Base-by-base conservation (phyloP, 305 asterid species). In the Fraxinus greggii region DNA sequence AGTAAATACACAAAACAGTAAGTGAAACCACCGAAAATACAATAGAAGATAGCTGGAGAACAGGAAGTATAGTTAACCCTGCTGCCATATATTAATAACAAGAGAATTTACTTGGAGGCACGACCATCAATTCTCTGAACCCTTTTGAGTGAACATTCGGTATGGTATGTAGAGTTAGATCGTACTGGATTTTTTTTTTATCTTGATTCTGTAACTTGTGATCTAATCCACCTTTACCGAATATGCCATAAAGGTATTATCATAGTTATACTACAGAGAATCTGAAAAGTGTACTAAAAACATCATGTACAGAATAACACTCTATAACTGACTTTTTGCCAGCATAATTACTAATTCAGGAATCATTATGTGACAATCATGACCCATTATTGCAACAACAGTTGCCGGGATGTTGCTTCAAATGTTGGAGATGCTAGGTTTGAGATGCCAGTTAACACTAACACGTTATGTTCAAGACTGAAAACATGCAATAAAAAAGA, bases 401-500 rank as follows among this genome's bases (percentile, higher is more conserved):
- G 69, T 21, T n/a, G 69, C 69, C 12, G 2, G 69, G 29, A n/a
- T 7, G 51, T 79, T 26, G 77, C 23, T 69, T 79, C 51, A 15
- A 73, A 73, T 36, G 24, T 75, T 1, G 7, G 15, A 59, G 26
- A 19, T 59, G 21, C 69, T 21, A 59, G 69, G 26, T 59, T 59
- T 21, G 69, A 40, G 28, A 28, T 10, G 79, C 73, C 33, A 21
- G 69, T 59, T 21, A 59, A 59, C 69, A 40, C 65, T 15, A 29
- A 35, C 65, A 79, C 40, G 86, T 33, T 65, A 67, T 17, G 77
- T 45, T 63, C 63, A 77, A 67, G 32, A 70, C 54, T 33, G 13
- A 4, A 33, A 33, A 65, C 28, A 65, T 61, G 67, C 38, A 42
- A 23, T 70, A 35, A 54, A 73, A 48, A 51, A 73, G 54, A 10